phyloP scores from a whole-genome alignment of 805 yeast species.

The Cyberlindnera samutprakarnensis region DNA sequence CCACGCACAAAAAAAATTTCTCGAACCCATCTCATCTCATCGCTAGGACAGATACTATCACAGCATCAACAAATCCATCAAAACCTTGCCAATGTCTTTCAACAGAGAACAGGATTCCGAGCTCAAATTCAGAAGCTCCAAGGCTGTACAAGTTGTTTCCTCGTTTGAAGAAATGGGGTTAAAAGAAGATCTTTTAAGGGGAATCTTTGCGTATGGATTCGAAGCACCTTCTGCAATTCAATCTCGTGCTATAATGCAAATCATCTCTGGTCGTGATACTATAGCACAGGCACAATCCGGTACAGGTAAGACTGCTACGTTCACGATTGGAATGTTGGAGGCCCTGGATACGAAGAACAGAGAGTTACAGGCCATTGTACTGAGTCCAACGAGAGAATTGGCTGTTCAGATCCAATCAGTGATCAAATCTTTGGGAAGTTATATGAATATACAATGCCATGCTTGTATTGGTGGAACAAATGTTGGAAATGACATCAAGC shows the following conservation, averaged over 20 bases:
- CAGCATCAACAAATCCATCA: background rate
- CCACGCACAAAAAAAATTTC: background rate
- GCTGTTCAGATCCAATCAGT: conserved; percentile 92
- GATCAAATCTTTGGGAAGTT: conserved; percentile 77
- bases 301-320: conserved; percentile 98
- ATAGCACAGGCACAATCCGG: conserved; percentile 99
- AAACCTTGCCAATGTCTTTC: conserved; percentile 39
- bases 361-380: conserved; percentile 81
- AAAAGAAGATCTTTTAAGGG: conserved; percentile 52
- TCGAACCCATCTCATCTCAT: background rate
- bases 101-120: conserved; percentile 53
- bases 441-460: conserved; percentile 77
- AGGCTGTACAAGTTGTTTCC: conserved; percentile 43
- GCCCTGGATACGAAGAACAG: conserved; percentile 65
- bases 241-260: conserved; percentile 93
- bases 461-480: conserved; percentile 94
- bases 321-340: conserved; percentile 89
- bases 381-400: conserved; percentile 95
- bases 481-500: conserved; percentile 72
- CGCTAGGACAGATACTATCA: background rate
- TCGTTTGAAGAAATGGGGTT: conserved; percentile 75
- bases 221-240: conserved; percentile 97
- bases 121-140: conserved; percentile 55
- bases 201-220: conserved; percentile 85
- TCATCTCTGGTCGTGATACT: conserved; percentile 89